These are phyloP conservation scores for Huntiella savannae DNA, from an alignment of 2,329 filamentous ascomycete genomes.

Conservation along the genomic window DNA sequence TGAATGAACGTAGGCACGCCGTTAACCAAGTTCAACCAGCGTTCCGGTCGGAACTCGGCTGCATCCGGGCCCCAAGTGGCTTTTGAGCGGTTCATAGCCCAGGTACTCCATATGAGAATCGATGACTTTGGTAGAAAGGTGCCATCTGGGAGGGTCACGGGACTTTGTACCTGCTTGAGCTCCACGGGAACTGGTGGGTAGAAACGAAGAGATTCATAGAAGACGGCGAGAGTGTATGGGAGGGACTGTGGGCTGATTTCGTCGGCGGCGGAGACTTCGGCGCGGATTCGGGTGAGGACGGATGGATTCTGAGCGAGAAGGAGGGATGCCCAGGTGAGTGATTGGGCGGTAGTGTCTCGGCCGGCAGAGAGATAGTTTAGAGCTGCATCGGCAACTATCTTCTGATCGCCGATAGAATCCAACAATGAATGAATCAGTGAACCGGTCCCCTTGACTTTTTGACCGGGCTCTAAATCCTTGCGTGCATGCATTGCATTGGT, in stretches of 20 bases:
- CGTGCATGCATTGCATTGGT: conserved; percentile 29
- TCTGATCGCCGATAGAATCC: conserved; percentile 32
- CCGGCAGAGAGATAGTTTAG: conserved; percentile 48
- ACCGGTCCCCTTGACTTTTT: conserved; percentile 16
- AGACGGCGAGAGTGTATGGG: conserved; percentile 40
- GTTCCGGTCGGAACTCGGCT: conserved; percentile 33
- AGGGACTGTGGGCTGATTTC: conserved; percentile 16
- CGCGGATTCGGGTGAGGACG: conserved; percentile 22
- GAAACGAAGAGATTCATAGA: conserved; percentile 41
- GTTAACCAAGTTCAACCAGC: conserved; percentile 27
- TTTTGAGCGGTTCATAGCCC: conserved; percentile 41
- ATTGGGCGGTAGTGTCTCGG: conserved; percentile 45
- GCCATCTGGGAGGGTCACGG: conserved; percentile 38
- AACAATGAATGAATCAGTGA: conserved; percentile 42
- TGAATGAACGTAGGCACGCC: conserved; percentile 22
- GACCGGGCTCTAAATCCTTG: conserved; percentile 7
- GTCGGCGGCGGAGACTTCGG: conserved; percentile 21
- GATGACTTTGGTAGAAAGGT: conserved; percentile 34
- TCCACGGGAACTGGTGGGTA: conserved; percentile 49
- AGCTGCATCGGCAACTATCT: conserved; percentile 43
- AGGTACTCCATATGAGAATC: conserved; percentile 43
- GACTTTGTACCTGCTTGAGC: conserved; percentile 36
- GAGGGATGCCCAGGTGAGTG: conserved; percentile 45
- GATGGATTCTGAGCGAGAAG: conserved; percentile 33
- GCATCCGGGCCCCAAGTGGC: conserved; percentile 38